These are phyloP conservation scores for Torulaspora microellipsoides DNA, from an alignment of 805 yeast genomes.

Conservation along the genomic window DNA sequence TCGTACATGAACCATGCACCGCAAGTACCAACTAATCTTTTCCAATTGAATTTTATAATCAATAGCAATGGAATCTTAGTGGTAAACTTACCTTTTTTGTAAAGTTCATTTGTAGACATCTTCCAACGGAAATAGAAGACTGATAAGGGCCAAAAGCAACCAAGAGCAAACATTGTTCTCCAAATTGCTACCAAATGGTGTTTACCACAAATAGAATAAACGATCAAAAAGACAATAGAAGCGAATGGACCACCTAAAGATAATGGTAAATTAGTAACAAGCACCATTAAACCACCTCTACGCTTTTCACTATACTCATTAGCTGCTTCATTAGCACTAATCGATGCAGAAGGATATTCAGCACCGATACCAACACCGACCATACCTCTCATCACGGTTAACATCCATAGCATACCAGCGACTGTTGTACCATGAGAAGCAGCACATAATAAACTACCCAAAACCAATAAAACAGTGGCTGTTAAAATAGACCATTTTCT, in stretches of 20 bases:
- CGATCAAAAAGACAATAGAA: conserved; percentile 60
- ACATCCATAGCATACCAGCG: conserved; percentile 70
- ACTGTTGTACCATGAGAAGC: conserved; percentile 61
- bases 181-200: conserved; percentile 49
- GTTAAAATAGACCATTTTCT: conserved; percentile 66
- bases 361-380: conserved; percentile 80
- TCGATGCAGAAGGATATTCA: conserved; percentile 67
- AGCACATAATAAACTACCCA: conserved; percentile 64
- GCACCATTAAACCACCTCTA: conserved; percentile 60
- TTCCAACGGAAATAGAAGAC: conserved; percentile 68
- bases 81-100: conserved; percentile 59
- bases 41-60: conserved; percentile 65
- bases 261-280: conserved; percentile 70
- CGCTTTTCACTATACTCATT: conserved; percentile 54
- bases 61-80: conserved; percentile 54
- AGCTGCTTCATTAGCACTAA: conserved; percentile 68
- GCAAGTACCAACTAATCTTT: conserved; percentile 61
- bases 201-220: conserved; percentile 52
- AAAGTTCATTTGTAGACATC: conserved; percentile 63
- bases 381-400: conserved; percentile 66
- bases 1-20: conserved; percentile 79
- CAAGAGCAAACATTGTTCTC: conserved; percentile 66
- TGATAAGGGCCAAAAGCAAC: conserved; percentile 62
- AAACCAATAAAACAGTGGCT: conserved; percentile 56
- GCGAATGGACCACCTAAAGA: conserved; percentile 80